Evolutionary conservation across 2,329 filamentous ascomycete genomes (phyloP), one percentile per base, ranked within the genome.

Genomic region (Beauveria rudraprayagi): DNA sequence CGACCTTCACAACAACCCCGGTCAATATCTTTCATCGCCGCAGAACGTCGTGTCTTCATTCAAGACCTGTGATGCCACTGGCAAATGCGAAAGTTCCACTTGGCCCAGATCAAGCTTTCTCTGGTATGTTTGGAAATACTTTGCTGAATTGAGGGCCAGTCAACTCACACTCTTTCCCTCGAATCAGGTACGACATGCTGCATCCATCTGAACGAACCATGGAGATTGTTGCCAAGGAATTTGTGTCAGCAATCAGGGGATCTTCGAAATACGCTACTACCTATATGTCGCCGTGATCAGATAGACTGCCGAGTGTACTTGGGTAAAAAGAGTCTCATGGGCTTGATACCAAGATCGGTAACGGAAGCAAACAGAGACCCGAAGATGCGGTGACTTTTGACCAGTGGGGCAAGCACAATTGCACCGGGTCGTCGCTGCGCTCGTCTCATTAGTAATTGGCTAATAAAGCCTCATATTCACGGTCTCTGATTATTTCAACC

Each of bases 201-300:
- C 90, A 93, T 75, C 88, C 88, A 0, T 86, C 84, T 34, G 80
- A 85, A 72, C 82, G 83, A 72, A 81, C 86, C 72, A 71, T 73
- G 44, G 68, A 75, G 61, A 70, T 77, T 41, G 71, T 79, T 53
- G 76, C 71, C 7, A 61, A 72, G 19, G 69, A 76, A 58, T 80
- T 81, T 60, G 67, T 77, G 30, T 72, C 76, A 5, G 72, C 75
- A 16, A 68, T 78, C 3, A 63, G 67, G 0, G 75, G 76, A 10
- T 72, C 68, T n/a, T 78, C 76, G 24, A 71, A 70, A 48, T 79
- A 77, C 47, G 77, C 71, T 2, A 72, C 68, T 2, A 43, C 22
- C 3, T 54, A 55, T 7, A 3, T n/a, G 2, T 52, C 10, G 26
- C 10, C 26, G 17, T 17, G 26, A 10, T 19, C 14, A 34, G 9